phyloP scores from a whole-genome alignment of 805 yeast genomes.

The Zygoascus tannicola region DNA sequence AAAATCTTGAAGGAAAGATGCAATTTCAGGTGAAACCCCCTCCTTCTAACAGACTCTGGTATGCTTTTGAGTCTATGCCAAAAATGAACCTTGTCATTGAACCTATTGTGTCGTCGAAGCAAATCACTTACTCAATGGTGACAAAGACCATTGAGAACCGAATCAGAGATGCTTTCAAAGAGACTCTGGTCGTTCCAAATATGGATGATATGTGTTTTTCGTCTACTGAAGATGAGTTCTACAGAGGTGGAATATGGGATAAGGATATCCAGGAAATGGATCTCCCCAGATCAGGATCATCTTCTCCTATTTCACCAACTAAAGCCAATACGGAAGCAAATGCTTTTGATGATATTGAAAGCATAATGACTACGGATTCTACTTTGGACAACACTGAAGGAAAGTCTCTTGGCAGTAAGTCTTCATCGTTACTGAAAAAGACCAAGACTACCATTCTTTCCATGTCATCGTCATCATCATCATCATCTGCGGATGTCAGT shows the following conservation, averaged over 20 bases:
- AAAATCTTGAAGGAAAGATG: constrained; percentile 64
- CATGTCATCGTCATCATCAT: background rate
- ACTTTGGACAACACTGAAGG: background rate
- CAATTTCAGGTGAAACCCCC: constrained; percentile 71
- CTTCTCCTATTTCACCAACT: background rate
- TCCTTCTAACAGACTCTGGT: constrained; percentile 88
- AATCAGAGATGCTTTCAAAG: constrained; percentile 68
- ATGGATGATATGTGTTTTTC: constrained; percentile 82
- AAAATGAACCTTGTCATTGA: constrained; percentile 64
- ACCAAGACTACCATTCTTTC: constrained; percentile 1
- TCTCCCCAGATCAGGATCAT: too few species aligned
- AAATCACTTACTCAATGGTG: constrained; percentile 65
- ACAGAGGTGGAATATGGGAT: constrained; percentile 93
- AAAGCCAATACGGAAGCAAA: background rate
- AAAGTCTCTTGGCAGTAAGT: background rate
- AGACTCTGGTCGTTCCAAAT: constrained; percentile 72
- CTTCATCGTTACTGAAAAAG: background rate
- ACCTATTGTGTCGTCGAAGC: constrained; percentile 84
- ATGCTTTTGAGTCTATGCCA: constrained; percentile 75
- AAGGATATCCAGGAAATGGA: constrained; percentile 22
- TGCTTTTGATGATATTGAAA: background rate
- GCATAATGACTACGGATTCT: background rate
- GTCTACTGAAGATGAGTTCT: constrained; percentile 56
- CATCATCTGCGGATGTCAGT: background rate
- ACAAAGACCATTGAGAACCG: constrained; percentile 73